Evolutionary conservation across 768 basidiomycete species (phyloP).

Genomic region (Clitopilus hobsonii): DNA sequence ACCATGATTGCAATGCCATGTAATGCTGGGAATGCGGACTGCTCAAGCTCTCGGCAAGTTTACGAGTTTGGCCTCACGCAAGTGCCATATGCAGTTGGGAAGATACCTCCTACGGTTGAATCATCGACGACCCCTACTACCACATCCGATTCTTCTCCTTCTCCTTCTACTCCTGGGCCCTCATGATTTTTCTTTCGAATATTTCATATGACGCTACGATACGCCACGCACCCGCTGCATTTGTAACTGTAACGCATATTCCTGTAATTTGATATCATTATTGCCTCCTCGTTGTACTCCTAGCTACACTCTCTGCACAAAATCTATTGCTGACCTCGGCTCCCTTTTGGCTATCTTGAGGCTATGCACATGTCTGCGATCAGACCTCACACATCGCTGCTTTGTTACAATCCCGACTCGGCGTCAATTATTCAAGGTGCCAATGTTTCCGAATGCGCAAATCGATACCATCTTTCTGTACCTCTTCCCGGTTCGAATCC

Average conservation of each 20-base stretch:
- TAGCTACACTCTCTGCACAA: neutral
- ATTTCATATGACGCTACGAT: neutral
- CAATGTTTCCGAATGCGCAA: too few relatives aligned
- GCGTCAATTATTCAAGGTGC: too few relatives aligned
- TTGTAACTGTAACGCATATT: neutral
- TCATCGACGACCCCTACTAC: neutral
- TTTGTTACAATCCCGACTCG: too few relatives aligned
- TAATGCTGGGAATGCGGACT: neutral
- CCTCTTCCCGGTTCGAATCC: neutral
- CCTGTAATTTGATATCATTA: neutral
- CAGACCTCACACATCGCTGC: too few relatives aligned
- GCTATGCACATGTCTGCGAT: too few relatives aligned
- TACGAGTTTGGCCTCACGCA: neutral
- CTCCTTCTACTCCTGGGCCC: neutral
- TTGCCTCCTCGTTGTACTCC: neutral
- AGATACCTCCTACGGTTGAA: neutral
- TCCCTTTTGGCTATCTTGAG: neutral
- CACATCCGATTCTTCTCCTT: neutral
- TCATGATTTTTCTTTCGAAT: neutral
- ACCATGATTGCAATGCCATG: constrained; percentile 1
- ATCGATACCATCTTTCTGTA: too few relatives aligned
- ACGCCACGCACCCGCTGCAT: neutral
- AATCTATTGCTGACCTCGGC: neutral
- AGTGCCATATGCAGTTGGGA: neutral
- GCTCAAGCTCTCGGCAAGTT: neutral